Base-by-base conservation (phyloP, 1,139 yeast genomes). In the Geotrichum candidum region DNA sequence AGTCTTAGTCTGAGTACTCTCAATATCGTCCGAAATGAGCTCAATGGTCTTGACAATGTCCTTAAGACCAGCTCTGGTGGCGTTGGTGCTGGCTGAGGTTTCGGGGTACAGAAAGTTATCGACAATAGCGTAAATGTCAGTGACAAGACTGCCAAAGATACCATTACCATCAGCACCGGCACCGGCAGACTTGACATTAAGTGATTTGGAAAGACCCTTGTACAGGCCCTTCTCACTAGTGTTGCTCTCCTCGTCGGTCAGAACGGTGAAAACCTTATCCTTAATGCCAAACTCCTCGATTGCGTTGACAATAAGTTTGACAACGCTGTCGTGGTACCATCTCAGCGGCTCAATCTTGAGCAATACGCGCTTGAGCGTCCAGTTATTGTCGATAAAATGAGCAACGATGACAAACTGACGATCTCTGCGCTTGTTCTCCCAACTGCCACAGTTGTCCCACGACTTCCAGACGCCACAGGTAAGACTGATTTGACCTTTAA, bases 381-480 rank as follows among this genome's bases (percentile, higher is more conserved):
- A 63, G 56, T 60, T 59, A 48, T 57, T 51, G 51, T 55, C 63
- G 18, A 63, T 60, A 38, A 58, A 63, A 22, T 61, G 59, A 10
- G 62, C 65, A 10, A 61, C 58, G n/a, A 63, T 53, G 13, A 63
- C 61, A 51, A 63, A 59, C 25, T 60, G 31, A 15, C 61, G 54
- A 50, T 58, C 61, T 22, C 61, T 55, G 15, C 63, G 53, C 27
- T 45, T 50, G 41, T 46, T 52, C 9, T 58, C 59, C 22, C 46
- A 54, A 41, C 38, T 31, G 11, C 63, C 63, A 33, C 56, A 61
- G 22, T 60, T 60, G n/a, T 57, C 62, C 57, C 57, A 58, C 11
- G 59, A 53, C 35, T 59, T 59, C 65, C 65, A 63, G 15, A 61
- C 51, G 15, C 65, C 65, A 41, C 65, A 63, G 51, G 61, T 60